Conservation (phyloP, 768 basidiomycete genomes). For the Rhizopogon vinicolor region DNA sequence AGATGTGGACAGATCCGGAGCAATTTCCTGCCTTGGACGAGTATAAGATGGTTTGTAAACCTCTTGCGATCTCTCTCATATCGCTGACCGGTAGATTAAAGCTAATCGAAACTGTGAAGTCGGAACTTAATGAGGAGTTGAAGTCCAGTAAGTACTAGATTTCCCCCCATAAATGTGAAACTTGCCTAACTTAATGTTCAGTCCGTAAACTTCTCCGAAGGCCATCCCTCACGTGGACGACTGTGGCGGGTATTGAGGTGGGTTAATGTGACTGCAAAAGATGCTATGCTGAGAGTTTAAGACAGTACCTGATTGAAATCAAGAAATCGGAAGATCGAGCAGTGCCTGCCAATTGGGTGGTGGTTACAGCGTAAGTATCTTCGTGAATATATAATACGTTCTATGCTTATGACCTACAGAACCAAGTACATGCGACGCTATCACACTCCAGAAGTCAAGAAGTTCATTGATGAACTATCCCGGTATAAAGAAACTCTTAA, state of each 20-base stretch:
- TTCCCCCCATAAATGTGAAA: not conserved
- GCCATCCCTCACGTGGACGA: slow-evolving; percentile 70
- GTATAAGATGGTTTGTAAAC: slow-evolving; percentile 50
- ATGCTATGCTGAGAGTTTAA: not conserved
- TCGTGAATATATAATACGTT: not conserved
- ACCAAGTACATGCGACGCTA: slow-evolving; percentile 73
- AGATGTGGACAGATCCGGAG: slow-evolving; percentile 59
- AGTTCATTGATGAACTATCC: slow-evolving; percentile 64
- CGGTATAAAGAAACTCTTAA: slow-evolving; percentile 71
- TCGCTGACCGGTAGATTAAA: slow-evolving; percentile 22
- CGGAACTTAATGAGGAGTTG: slow-evolving; percentile 71
- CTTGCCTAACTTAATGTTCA: slow-evolving; percentile 21
- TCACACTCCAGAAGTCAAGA: slow-evolving; percentile 62
- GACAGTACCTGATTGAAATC: slow-evolving; percentile 77
- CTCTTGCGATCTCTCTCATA: not conserved
- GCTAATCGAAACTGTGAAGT: slow-evolving; percentile 65
- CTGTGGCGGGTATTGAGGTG: slow-evolving; percentile 69
- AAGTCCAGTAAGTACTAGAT: slow-evolving; percentile 55
- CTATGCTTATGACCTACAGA: slow-evolving; percentile 30
- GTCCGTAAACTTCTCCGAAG: slow-evolving; percentile 70
- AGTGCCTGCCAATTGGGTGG: slow-evolving; percentile 52
- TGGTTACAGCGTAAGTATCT: slow-evolving; percentile 55
- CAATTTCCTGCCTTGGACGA: slow-evolving; percentile 55
- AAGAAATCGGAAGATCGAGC: slow-evolving; percentile 49
- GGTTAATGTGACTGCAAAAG: slow-evolving; percentile 5